Evolutionary conservation across 1,284 basidiomycete genomes (phyloP), one percentile per base, ranked within the genome.

Genomic region (Ceratobasidium sp.): DNA sequence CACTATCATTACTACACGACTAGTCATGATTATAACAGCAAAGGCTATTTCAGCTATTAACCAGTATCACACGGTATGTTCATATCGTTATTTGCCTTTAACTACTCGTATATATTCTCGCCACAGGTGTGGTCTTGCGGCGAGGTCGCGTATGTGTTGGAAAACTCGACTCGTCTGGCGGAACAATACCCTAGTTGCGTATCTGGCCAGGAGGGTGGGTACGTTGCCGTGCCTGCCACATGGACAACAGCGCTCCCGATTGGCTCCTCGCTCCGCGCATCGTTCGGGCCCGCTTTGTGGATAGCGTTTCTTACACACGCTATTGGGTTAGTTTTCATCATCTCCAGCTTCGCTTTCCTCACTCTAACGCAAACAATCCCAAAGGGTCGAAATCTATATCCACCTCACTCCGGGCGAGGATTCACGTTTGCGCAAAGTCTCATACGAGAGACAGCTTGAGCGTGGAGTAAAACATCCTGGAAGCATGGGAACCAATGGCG

Each of bases 381-480:
- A 6, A 23, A 55, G 61, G 1, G 18, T 62, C 26, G 59, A 62
- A 21, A 45, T 52, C 1, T 72, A 67, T 34, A 64, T 72, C 12
- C 59, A 72, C 32, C 62, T 72, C 6, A 72, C 62, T 9, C 72
- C 72, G 4, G 55, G 55, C 21, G 72, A 73, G 41, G 57, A 39
- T n/a, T 28, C 50, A 16, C 53, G 72, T 1, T 46, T 73, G 12
- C 65, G 64, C 34, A 53, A 58, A 10, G 50, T 70, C 8, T 65
- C 64, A 5, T 60, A 69, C 39, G 26, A 73, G 64, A 69, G 50
- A 32, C 72, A 73, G 34, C 57, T 73, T 4, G 72, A 73, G 16
- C 48, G 36, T 9, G 72, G 72, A 1, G 41, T 39, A 12, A 59
- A 21, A 14, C 43, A 50, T 34, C 64, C 64, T 2, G 64, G 72